A percentile compares a stretch with the other conserved stretches of the same genome.
phyloP scores from a whole-genome alignment of 1,139 yeast genomes.

The Scheffersomyces titani region DNA sequence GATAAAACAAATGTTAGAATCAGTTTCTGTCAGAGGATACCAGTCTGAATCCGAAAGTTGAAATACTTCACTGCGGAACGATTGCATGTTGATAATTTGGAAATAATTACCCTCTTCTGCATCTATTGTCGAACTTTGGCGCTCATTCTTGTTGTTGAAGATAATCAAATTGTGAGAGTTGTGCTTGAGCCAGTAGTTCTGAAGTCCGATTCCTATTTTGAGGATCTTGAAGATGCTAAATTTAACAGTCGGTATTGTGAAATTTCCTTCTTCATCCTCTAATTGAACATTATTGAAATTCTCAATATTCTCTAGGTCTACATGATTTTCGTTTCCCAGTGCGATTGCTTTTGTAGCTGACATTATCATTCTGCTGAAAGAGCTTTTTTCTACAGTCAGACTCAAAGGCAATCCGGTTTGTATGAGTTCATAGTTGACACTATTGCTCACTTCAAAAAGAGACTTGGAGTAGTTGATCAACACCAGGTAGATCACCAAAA shows the following conservation, averaged over 20 bases:
- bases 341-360: constrained; percentile 38
- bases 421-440: constrained; percentile 24
- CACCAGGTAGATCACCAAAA: constrained; percentile 37
- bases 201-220: constrained; percentile 36
- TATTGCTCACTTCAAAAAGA: constrained; percentile 31
- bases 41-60: constrained; percentile 31
- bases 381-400: constrained; percentile 25
- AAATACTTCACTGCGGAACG: constrained; percentile 31
- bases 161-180: constrained; percentile 42
- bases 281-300: constrained; percentile 28
- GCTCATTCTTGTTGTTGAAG: constrained; percentile 25
- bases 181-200: constrained; percentile 38
- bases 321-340: constrained; percentile 22
- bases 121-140: constrained; percentile 6
- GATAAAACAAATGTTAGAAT: constrained; percentile 21
- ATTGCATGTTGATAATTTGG: constrained; percentile 38
- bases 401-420: constrained; percentile 39
- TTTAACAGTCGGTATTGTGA: constrained; percentile 28
- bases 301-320: constrained; percentile 42
- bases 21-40: constrained; percentile 18
- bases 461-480: constrained; percentile 32
- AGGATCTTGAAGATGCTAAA: constrained; percentile 34
- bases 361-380: constrained; percentile 31
- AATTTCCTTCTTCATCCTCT: constrained; percentile 35
- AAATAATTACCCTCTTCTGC: constrained; percentile 17